Conservation (phyloP, 1,284 basidiomycete species). For the Marasmius fiardii region DNA sequence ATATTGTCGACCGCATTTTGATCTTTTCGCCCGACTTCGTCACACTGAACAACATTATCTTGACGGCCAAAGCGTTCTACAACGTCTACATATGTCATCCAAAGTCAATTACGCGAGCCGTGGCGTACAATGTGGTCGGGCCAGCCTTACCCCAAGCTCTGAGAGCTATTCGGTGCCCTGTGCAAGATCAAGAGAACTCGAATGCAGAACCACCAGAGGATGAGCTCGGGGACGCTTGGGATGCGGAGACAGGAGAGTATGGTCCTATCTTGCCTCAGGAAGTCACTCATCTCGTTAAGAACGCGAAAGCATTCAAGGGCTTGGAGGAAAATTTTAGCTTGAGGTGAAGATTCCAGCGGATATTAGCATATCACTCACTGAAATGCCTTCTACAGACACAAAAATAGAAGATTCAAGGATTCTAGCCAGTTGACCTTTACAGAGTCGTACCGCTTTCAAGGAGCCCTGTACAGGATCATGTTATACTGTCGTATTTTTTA, state of each 20-base stretch:
- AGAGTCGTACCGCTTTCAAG: conserved; percentile 16
- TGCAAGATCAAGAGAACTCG: conserved; percentile 13
- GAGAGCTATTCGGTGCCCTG: conserved; percentile 20
- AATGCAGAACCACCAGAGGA: conserved; percentile 8
- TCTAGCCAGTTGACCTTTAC: conserved; percentile 7
- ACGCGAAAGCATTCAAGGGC: conserved; percentile 19
- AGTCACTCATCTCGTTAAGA: conserved; percentile 14
- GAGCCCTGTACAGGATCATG: conserved; percentile 15
- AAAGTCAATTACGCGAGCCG: conserved; percentile 26
- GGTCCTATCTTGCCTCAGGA: conserved; percentile 6
- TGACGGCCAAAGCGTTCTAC: conserved; percentile 28
- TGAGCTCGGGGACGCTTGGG: neutral
- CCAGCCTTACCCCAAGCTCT: conserved; percentile 28
- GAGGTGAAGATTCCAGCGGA: conserved; percentile 22
- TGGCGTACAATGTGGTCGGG: conserved; percentile 32
- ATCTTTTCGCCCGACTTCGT: conserved; percentile 24
- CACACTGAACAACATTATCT: conserved; percentile 23
- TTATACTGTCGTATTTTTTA: conserved; percentile 12
- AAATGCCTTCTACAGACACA: neutral
- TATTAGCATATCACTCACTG: neutral
- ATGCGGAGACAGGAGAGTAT: neutral
- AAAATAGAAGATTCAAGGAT: neutral
- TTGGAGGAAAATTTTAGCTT: conserved; percentile 33
- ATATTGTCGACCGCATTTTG: conserved; percentile 30
- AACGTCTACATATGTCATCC: conserved; percentile 29